These are phyloP conservation scores for Apophysomyces elegans DNA, from an alignment of 371 early-diverging fungal species.

Conservation along the genomic window DNA sequence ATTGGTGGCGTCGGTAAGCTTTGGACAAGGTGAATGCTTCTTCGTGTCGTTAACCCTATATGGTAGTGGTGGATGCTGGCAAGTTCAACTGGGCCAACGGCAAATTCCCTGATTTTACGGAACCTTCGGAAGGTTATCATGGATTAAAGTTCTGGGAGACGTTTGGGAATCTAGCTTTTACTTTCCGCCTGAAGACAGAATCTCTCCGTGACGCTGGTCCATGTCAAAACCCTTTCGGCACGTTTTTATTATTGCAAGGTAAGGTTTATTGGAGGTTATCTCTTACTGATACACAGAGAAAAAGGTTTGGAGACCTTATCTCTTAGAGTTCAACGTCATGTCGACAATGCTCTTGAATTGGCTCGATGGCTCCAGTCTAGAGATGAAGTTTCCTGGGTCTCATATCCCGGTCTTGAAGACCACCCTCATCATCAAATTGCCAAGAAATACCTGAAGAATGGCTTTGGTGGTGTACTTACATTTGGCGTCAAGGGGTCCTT, in stretches of 20 bases:
- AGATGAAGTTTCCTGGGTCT: constrained; percentile 77
- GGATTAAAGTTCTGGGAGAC: constrained; percentile 86
- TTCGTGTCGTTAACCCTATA: neutral
- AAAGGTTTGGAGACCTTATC: constrained; percentile 81
- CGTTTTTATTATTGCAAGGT: constrained; percentile 85
- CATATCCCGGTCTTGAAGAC: constrained; percentile 80
- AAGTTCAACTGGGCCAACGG: constrained; percentile 89
- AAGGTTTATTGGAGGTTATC: neutral
- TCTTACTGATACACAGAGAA: neutral
- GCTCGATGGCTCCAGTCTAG: constrained; percentile 78
- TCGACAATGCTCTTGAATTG: constrained; percentile 75
- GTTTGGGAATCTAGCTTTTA: constrained; percentile 75
- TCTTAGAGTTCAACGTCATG: constrained; percentile 86
- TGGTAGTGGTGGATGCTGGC: constrained; percentile 74
- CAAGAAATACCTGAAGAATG: constrained; percentile 72
- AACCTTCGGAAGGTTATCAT: constrained; percentile 84
- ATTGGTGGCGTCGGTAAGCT: constrained; percentile 79
- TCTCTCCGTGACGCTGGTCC: constrained; percentile 84
- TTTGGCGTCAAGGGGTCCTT: constrained; percentile 79
- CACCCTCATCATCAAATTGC: constrained; percentile 79
- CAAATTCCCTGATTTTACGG: constrained; percentile 85
- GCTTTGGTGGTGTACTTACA: constrained; percentile 86
- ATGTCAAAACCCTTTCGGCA: constrained; percentile 83
- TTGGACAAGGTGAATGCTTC: neutral
- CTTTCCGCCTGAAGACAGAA: constrained; percentile 79